These are phyloP conservation scores for Aphanomyces stellatus DNA, from an alignment of 352 stramenopile species.

Conservation along the genomic window DNA sequence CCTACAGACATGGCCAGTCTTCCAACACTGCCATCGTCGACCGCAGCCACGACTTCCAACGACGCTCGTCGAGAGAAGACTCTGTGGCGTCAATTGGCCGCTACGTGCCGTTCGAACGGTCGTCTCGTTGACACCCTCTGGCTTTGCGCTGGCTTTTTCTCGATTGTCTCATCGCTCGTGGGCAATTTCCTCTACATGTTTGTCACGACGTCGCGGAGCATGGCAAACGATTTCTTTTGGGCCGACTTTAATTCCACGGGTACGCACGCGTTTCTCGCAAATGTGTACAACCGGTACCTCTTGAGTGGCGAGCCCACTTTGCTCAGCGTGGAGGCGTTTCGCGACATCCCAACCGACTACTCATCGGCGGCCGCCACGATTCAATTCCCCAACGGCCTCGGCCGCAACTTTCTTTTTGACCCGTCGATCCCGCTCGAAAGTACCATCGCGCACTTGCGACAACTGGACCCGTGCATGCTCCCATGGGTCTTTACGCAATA, in stretches of 20 bases:
- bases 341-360: background rate
- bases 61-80: too few species aligned
- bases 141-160: background rate
- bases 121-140: too few species aligned
- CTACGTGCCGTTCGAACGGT: too few species aligned
- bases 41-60: too few species aligned
- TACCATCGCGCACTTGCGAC: background rate
- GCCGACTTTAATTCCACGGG: background rate
- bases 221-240: conserved; percentile 19
- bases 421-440: background rate
- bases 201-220: background rate
- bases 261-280: background rate
- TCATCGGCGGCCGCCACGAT: background rate
- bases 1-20: too few species aligned
- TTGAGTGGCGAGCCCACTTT: background rate
- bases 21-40: too few species aligned
- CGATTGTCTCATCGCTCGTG: background rate
- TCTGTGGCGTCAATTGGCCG: too few species aligned
- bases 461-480: conserved; percentile 9
- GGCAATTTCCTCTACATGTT: conserved; percentile 11
- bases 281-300: background rate
- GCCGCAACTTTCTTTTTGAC: background rate
- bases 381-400: background rate
- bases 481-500: conserved; percentile 18
- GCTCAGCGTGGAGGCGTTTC: background rate